Evolutionary conservation across 2,329 filamentous ascomycete species (phyloP), one percentile per base, ranked within the genome.

Genomic region (Arachnomyces sp.): DNA sequence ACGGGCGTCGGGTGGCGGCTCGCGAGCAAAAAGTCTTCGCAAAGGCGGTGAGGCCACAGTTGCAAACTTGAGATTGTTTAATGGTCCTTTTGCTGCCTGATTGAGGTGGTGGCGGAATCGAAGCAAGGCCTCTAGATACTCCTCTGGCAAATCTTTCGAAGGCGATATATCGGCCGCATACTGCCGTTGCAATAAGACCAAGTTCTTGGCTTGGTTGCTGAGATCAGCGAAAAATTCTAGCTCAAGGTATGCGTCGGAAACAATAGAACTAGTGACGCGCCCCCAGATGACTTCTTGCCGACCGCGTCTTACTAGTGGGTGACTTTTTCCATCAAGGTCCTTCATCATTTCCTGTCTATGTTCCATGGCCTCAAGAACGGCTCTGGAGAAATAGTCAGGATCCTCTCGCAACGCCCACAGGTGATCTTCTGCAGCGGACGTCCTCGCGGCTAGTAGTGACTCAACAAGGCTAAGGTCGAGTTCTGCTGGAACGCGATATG

Each of bases 341-440:
- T 53, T 63, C 13, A 74, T 13, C 39, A 60, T 53, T 35, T 73
- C 66, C 7, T 55, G 52, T 0, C 65, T 58, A 48, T 79, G 74
- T 8, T 76, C 72, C 17, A 59, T 63, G 14, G 50, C 45, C 1
- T 74, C 68, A 6, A 51, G 48, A 1, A 76, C 14, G 1, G 53
- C 39, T 1, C 70, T 58, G 3, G 62, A 53, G 44, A 79, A 80
- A 53, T 77, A 79, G 1, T 54, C 56, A 0, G 76, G 75, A 48
- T 80, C 76, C 44, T 80, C 76, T 3, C 75, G 65, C 2, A 80
- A 56, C 0, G 64, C 49, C 67, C 67, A 74, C 0, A 77, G 16
- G 43, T 78, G 71, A 52, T 79, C 75, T 40, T 74, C 66, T 1
- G 66, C 66, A 2, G 61, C 60, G 0, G 60, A 50, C 0, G 47